Conservation (phyloP, 179 eudicot genomes). For the Silene vulgaris region DNA sequence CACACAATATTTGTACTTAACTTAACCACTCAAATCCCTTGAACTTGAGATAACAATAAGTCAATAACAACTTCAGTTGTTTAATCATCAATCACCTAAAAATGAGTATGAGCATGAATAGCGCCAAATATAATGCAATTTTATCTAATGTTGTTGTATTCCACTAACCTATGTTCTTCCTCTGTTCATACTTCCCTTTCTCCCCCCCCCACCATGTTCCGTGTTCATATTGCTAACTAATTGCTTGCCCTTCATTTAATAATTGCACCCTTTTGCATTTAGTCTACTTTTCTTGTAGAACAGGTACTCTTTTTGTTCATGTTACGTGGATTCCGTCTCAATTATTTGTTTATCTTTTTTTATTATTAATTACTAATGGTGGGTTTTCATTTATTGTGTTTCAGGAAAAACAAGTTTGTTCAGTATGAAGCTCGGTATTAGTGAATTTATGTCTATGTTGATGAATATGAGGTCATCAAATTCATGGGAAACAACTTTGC, state of each 20-base stretch:
- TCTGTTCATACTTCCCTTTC: background rate
- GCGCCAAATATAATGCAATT: no score
- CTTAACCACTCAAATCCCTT: no score
- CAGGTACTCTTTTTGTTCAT: background rate
- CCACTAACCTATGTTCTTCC: background rate
- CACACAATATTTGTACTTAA: no score
- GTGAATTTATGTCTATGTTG: background rate
- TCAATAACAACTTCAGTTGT: no score
- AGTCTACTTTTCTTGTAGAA: background rate
- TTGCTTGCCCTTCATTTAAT: no score
- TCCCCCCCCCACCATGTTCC: background rate
- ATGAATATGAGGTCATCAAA: conserved; percentile 13
- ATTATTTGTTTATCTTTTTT: no score
- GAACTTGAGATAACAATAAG: no score
- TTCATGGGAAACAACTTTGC: conserved; percentile 28
- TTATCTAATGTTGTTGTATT: background rate
- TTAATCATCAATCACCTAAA: no score
- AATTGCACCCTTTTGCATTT: background rate
- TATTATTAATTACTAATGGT: no score
- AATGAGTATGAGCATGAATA: no score
- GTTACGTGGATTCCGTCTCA: no score
- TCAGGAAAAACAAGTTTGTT: background rate
- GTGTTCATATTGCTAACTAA: background rate
- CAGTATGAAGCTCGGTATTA: background rate
- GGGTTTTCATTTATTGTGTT: background rate